phyloP scores from a whole-genome alignment of 179 eudicot species.

The Heliamphora pulchella region DNA sequence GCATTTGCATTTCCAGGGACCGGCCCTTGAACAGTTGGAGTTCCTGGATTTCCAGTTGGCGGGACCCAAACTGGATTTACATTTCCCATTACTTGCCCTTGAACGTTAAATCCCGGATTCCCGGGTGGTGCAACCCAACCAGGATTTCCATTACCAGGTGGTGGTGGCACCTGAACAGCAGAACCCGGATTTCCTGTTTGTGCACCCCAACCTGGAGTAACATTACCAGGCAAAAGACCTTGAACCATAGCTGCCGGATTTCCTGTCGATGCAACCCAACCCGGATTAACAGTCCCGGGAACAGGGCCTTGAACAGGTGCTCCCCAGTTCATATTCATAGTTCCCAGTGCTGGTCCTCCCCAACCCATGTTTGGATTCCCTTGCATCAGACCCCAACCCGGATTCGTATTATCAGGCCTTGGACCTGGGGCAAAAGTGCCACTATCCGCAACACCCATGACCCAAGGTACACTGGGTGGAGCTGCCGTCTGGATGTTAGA shows the following conservation, averaged over 20 bases:
- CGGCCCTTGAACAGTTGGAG: not conserved
- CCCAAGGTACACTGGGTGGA: conserved; percentile 50
- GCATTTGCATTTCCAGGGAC: conserved; percentile 28
- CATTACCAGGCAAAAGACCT: conserved; percentile 20
- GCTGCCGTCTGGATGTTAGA: conserved; percentile 28
- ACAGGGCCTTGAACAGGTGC: conserved; percentile 23
- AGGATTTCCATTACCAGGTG: conserved; percentile 15
- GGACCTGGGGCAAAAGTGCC: conserved; percentile 12
- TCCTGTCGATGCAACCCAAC: conserved; percentile 32
- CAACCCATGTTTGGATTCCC: conserved; percentile 27
- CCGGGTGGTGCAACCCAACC: conserved; percentile 29
- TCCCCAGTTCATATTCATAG: conserved; percentile 24
- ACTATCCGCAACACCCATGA: conserved; percentile 20
- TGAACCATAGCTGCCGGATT: conserved; percentile 31
- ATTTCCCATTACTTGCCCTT: conserved; percentile 39
- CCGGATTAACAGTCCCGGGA: conserved; percentile 27
- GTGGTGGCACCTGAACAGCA: not conserved
- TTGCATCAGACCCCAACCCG: conserved; percentile 27
- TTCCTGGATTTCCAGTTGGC: conserved; percentile 26
- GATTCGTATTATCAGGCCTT: conserved; percentile 29
- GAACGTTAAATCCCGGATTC: conserved; percentile 17
- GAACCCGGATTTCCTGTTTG: conserved; percentile 19
- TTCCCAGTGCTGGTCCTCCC: conserved; percentile 29
- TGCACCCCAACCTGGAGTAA: conserved; percentile 21
- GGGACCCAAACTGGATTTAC: conserved; percentile 37